Percentiles rank a stretch among this genome's conserved stretches.
Evolutionary conservation across 345 rosid genomes (phyloP).

Genomic region (Arabis alpina): DNA sequence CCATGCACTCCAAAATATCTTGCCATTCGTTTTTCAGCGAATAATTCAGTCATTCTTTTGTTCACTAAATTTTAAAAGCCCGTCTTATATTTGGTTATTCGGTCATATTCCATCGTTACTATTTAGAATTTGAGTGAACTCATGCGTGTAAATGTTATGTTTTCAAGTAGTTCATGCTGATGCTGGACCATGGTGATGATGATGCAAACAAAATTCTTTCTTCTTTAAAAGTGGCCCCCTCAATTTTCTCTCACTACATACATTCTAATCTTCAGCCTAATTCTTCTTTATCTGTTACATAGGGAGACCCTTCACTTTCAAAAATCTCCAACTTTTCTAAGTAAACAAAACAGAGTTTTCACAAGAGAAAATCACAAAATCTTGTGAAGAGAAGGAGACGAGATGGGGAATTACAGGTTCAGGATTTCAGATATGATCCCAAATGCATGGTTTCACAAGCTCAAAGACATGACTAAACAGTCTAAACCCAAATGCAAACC

Average conservation of each 20-base stretch:
- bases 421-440: constrained; percentile 70
- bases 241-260: constrained; percentile 24
- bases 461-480: constrained; percentile 59
- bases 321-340: background rate
- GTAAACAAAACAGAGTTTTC: constrained; percentile 1
- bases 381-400: constrained; percentile 53
- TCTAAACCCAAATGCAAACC: constrained; percentile 32
- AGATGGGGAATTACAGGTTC: constrained; percentile 71
- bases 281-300: constrained; percentile 27
- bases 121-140: constrained; percentile 11
- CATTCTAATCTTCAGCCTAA: constrained; percentile 23
- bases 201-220: constrained; percentile 31
- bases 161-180: constrained; percentile 35
- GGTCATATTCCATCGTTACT: background rate
- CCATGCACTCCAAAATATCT: too few relatives aligned
- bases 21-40: background rate
- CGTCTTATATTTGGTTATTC: background rate
- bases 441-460: constrained; percentile 80
- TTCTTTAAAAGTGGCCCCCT: constrained; percentile 25
- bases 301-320: constrained; percentile 1
- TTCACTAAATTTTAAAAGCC: background rate
- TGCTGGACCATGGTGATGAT: constrained; percentile 18
- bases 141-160: constrained; percentile 37
- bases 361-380: constrained; percentile 16
- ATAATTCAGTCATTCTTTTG: background rate